Evolutionary conservation across 208 protist genomes (phyloP).

Genomic region (Leishmania gerbilli): DNA sequence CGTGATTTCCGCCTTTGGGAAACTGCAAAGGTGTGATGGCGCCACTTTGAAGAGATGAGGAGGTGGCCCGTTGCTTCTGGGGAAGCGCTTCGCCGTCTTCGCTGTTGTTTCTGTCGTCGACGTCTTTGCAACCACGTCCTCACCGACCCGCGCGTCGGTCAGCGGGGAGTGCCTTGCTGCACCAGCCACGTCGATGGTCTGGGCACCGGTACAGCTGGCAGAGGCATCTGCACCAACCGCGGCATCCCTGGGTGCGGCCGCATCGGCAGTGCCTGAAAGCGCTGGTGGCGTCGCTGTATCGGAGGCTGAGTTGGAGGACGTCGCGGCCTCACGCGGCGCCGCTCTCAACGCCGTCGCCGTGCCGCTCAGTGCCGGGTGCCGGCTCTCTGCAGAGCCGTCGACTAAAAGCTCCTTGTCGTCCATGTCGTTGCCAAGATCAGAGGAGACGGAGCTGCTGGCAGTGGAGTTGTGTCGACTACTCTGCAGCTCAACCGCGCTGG

Average conservation of each 20-base stretch:
- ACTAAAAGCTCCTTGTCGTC: not conserved
- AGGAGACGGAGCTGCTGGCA: not conserved
- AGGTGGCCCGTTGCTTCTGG: not conserved
- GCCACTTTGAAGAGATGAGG: not conserved
- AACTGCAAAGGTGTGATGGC: not conserved
- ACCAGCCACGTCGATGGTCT: not conserved
- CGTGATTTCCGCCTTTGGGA: not conserved
- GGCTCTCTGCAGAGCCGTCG: not conserved
- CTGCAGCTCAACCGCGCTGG: conserved; percentile 11
- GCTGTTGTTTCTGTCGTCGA: not conserved
- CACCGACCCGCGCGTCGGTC: too few relatives aligned
- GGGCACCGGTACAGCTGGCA: not conserved
- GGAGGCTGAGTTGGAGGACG: not conserved
- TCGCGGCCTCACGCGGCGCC: not conserved
- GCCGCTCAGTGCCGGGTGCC: not conserved
- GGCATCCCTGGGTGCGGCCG: not conserved
- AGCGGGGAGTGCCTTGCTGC: too few relatives aligned
- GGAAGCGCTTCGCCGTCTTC: not conserved
- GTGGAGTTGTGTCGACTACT: conserved; percentile 14
- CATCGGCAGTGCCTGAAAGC: not conserved
- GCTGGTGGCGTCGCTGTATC: not conserved
- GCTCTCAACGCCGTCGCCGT: not conserved
- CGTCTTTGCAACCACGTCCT: too few relatives aligned
- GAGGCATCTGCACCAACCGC: not conserved
- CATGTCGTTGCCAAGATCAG: not conserved